phyloP scores from a whole-genome alignment of 352 stramenopile genomes.

The Thraustochytrium sp. region DNA sequence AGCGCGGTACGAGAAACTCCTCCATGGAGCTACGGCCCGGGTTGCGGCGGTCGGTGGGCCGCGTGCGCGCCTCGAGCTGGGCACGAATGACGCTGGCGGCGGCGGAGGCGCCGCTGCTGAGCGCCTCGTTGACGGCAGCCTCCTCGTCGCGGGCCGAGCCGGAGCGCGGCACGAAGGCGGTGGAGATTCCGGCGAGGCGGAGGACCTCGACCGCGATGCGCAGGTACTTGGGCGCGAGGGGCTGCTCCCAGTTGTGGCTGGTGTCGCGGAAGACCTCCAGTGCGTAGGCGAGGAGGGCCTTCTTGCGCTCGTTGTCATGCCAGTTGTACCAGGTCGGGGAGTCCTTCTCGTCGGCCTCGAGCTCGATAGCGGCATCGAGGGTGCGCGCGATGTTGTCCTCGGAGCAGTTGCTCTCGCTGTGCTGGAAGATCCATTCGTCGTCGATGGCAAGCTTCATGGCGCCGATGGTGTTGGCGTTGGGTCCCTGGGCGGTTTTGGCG shows the following conservation, averaged over 20 bases:
- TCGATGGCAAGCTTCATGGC: neutral
- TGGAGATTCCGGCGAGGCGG: neutral
- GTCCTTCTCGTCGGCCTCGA: neutral
- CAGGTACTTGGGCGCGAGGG: conserved; percentile 3
- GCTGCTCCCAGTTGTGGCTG: conserved; percentile 8
- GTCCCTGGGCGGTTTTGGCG: neutral
- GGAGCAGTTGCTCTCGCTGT: neutral
- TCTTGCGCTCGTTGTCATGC: conserved; percentile 28
- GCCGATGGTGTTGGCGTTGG: neutral
- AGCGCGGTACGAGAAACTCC: neutral
- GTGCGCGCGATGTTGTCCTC: neutral
- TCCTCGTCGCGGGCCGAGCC: neutral
- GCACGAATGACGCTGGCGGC: neutral
- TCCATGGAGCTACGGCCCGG: neutral
- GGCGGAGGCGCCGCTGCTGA: neutral
- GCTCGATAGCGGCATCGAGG: neutral
- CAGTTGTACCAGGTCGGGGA: conserved; percentile 39
- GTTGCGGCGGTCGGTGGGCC: neutral
- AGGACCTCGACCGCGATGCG: conserved; percentile 7
- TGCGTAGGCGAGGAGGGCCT: conserved; percentile 26
- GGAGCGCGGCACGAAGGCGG: neutral
- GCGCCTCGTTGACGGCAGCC: neutral
- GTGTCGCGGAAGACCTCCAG: conserved; percentile 37
- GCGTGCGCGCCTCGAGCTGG: neutral
- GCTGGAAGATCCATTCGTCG: conserved; percentile 36